Conservation (phyloP, 345 rosid species). For the Sisymbrium altissimum region DNA sequence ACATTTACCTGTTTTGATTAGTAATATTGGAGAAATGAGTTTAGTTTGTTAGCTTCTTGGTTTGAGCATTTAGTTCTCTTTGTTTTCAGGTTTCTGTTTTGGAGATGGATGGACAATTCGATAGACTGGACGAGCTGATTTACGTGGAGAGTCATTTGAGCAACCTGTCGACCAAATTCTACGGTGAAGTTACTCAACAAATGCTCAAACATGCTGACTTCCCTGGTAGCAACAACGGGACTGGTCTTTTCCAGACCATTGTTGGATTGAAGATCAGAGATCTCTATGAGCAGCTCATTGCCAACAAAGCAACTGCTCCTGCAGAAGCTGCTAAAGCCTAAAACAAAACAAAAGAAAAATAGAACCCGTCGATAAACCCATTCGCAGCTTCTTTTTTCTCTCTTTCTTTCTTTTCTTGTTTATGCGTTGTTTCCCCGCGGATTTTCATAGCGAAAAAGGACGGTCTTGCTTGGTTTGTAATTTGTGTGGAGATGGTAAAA, state of each 20-base stretch:
- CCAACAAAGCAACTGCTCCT: slow-evolving; percentile 51
- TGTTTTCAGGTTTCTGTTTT: slow-evolving; percentile 65
- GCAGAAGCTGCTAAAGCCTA: slow-evolving; percentile 54
- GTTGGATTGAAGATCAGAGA: slow-evolving; percentile 89
- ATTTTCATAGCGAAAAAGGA: slow-evolving; percentile 31
- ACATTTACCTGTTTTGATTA: background rate
- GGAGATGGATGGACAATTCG: slow-evolving; percentile 98
- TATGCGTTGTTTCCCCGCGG: slow-evolving; percentile 7
- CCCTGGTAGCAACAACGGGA: slow-evolving; percentile 96
- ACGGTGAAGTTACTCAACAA: slow-evolving; percentile 94
- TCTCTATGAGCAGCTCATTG: slow-evolving; percentile 71
- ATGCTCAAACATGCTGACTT: slow-evolving; percentile 93
- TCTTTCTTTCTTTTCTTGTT: background rate
- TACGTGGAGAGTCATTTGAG: slow-evolving; percentile 94
- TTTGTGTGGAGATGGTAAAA: slow-evolving; percentile 27
- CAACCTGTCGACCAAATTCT: slow-evolving; percentile 89
- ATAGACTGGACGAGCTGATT: slow-evolving; percentile 92
- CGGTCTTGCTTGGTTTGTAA: slow-evolving; percentile 27
- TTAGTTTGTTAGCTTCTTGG: background rate
- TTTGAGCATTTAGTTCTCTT: background rate
- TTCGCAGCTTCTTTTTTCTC: slow-evolving; percentile 21
- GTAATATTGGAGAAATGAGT: background rate
- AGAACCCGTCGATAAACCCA: slow-evolving; percentile 28
- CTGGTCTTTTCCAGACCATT: slow-evolving; percentile 93
- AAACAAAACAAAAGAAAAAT: background rate